Conservation (phyloP, 352 stramenopile genomes). For the Phytophthora boehmeriae region DNA sequence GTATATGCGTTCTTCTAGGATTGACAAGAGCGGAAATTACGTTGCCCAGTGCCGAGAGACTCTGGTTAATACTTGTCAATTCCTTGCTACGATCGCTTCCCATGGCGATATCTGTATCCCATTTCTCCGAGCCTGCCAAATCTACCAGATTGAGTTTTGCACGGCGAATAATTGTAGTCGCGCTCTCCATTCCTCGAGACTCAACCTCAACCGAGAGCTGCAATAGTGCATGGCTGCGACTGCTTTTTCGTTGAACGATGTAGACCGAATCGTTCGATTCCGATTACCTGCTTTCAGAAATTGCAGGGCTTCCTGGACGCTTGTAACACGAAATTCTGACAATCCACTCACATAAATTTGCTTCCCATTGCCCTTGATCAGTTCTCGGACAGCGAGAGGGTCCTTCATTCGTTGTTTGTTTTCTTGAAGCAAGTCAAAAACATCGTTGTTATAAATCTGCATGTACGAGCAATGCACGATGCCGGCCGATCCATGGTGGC, state of each 20-base stretch:
- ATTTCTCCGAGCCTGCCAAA: constrained; percentile 92
- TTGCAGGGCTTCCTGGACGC: constrained; percentile 73
- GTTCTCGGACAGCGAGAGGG: constrained; percentile 57
- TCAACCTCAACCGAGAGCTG: constrained; percentile 86
- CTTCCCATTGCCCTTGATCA: constrained; percentile 79
- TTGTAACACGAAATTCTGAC: constrained; percentile 89
- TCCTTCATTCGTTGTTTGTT: constrained; percentile 64
- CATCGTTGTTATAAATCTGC: constrained; percentile 92
- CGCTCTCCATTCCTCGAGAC: constrained; percentile 63
- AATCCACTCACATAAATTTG: constrained; percentile 92
- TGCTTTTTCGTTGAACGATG: constrained; percentile 88
- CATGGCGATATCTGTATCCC: constrained; percentile 79
- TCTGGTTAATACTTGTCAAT: constrained; percentile 93
- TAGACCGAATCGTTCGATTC: constrained; percentile 90
- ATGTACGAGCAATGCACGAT: constrained; percentile 91
- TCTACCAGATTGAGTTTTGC: constrained; percentile 93
- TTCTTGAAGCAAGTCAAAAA: constrained; percentile 75
- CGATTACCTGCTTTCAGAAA: constrained; percentile 79
- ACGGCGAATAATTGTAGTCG: constrained; percentile 75
- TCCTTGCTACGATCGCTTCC: constrained; percentile 77
- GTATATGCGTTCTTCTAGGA: constrained; percentile 82
- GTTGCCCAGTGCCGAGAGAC: constrained; percentile 89
- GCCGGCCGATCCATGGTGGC: constrained; percentile 50
- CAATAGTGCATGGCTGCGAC: constrained; percentile 86
- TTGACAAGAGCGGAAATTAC: constrained; percentile 88